A percentile compares a stretch with the other conserved stretches of the same genome.
These are phyloP conservation scores for Zygosaccharomyces lentus DNA, from an alignment of 805 yeast species.

Conservation along the genomic window DNA sequence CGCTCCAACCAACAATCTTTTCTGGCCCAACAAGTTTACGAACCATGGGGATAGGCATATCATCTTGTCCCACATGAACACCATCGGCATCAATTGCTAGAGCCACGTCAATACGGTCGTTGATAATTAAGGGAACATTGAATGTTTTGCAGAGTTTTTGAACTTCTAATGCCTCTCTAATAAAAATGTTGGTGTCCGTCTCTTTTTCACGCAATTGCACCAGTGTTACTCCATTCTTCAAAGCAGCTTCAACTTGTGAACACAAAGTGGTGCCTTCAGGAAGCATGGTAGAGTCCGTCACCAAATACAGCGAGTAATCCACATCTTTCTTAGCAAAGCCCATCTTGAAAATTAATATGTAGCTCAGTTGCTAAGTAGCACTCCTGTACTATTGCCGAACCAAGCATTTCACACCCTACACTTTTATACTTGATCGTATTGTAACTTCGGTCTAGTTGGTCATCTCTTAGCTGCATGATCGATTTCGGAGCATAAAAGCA, in stretches of 20 bases:
- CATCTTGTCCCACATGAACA: constrained; percentile 90
- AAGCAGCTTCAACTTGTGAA: constrained; percentile 59
- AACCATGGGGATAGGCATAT: constrained; percentile 55
- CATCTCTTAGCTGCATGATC: constrained; percentile 3
- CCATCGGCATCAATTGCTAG: constrained; percentile 88
- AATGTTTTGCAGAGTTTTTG: constrained; percentile 56
- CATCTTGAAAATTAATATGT: constrained; percentile 11
- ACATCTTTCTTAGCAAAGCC: constrained; percentile 22
- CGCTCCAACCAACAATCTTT: constrained; percentile 77
- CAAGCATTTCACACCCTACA: neutral
- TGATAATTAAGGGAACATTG: constrained; percentile 73
- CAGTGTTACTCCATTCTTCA: constrained; percentile 70
- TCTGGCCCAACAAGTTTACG: constrained; percentile 64
- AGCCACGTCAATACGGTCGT: constrained; percentile 86
- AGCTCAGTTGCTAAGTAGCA: too few relatives aligned
- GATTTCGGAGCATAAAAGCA: constrained; percentile 1
- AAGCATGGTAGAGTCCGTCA: constrained; percentile 72
- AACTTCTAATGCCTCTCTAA: constrained; percentile 54
- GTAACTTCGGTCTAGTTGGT: neutral
- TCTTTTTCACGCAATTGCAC: constrained; percentile 82
- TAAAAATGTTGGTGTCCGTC: constrained; percentile 61
- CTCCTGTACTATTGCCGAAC: too few relatives aligned
- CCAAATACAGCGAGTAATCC: constrained; percentile 62
- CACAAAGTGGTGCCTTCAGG: constrained; percentile 55
- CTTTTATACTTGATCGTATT: neutral